Conservation (phyloP, 2,329 filamentous ascomycete genomes). For the Epichloe uncinata region DNA sequence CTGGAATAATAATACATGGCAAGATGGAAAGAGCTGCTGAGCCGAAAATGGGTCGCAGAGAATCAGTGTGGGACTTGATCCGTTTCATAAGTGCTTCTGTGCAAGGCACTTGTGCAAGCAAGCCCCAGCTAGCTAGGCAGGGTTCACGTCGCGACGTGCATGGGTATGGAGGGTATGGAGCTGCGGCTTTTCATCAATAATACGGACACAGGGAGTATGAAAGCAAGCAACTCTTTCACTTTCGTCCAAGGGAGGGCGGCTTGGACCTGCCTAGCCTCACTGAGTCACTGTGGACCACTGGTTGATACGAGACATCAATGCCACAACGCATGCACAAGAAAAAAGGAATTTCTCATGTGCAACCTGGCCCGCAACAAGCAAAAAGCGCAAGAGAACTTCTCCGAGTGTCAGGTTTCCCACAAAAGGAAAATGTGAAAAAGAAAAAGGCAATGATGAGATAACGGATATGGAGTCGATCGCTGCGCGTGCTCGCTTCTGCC, state of each 20-base stretch:
- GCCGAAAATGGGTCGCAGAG: neutral
- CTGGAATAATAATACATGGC: neutral
- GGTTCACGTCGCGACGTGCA: constrained; percentile 5
- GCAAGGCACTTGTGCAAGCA: constrained; percentile 2
- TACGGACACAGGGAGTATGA: too few species aligned
- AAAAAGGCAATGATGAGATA: neutral
- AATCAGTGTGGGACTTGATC: neutral
- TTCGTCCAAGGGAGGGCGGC: neutral
- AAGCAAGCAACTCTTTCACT: neutral
- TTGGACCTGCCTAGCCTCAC: neutral
- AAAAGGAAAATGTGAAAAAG: neutral
- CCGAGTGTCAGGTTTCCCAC: neutral
- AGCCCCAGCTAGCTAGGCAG: neutral
- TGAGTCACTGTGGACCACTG: neutral
- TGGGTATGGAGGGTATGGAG: neutral
- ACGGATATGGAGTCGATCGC: neutral
- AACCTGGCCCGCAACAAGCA: neutral
- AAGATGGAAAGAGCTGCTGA: neutral
- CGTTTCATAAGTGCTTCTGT: neutral
- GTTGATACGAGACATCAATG: constrained; percentile 2
- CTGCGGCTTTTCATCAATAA: neutral
- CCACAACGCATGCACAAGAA: neutral
- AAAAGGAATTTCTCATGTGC: neutral
- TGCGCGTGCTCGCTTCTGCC: neutral
- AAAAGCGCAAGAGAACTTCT: neutral